Evolutionary conservation across 345 rosid species (phyloP), one percentile per base, ranked within the genome.

Genomic region (Lepidium didymum): DNA sequence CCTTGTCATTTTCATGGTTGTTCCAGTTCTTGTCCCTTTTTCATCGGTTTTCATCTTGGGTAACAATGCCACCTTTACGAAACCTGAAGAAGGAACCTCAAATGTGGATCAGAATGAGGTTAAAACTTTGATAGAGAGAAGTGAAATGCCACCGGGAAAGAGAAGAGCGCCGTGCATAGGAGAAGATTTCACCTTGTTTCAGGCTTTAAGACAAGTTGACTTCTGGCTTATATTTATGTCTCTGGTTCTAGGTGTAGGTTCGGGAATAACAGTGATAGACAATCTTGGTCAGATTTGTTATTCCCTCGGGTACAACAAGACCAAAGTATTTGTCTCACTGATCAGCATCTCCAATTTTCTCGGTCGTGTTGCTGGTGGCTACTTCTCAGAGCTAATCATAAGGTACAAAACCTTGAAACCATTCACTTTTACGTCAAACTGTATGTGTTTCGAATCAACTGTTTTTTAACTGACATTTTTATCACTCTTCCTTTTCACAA

Each of bases 361-460:
- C 2, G 97, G 97, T 43, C 92, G 92, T 4, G 87, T 91, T 62
- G 94, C 89, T 33, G 97, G 96, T 38, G 97, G 97, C 13, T 89
- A 84, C 87, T 87, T 92, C 66, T 89, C 98, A 3, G 98, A 92
- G 86, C 64, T 79, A 18, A 64, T 84, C 36, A 83, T 92, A 16
- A 86, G 94, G 94, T 74, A 60, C 44, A 51, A 27, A 52, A 40
- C 2, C 3, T 5, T 29, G 1, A 36, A 51, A 31, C 53, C 18
- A 57, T 19, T 27, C 53, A 51, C 43, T 59, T 41, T 19, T 10
- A 5, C 21, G 53, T 62, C 29, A 21, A 7, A 69, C 44, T n/a
- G 27, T 59, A 10, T n/a, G 8, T 6, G 11, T 35, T 54, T 16
- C 5, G 11, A 40, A 6, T 2, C 29, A 14, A n/a, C 8, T n/a